These are phyloP conservation scores for Lachancea cidri DNA, from an alignment of 805 yeast species.

Conservation along the genomic window DNA sequence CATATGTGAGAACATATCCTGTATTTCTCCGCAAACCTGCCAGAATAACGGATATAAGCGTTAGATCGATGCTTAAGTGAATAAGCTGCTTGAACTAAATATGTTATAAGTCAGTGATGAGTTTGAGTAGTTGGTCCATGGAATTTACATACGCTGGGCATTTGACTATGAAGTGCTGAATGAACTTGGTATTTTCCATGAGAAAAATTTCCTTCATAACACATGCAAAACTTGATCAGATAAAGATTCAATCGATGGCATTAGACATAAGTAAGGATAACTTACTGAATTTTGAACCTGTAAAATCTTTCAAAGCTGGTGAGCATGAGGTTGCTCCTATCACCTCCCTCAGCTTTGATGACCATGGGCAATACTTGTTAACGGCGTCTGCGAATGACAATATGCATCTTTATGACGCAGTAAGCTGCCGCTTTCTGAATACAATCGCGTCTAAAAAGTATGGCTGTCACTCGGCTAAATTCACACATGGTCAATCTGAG, in stretches of 20 bases:
- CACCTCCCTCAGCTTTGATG: slow-evolving; percentile 75
- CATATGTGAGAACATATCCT: slow-evolving; percentile 49
- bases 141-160: background rate
- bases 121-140: too few relatives aligned
- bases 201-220: slow-evolving; percentile 3
- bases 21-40: slow-evolving; percentile 85
- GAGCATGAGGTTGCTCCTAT: slow-evolving; percentile 47
- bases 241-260: slow-evolving; percentile 9
- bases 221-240: background rate
- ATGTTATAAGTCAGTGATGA: slow-evolving; percentile 1
- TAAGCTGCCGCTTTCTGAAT: slow-evolving; percentile 60
- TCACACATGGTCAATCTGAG: slow-evolving; percentile 67
- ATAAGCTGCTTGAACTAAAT: slow-evolving; percentile 24
- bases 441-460: slow-evolving; percentile 81
- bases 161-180: background rate
- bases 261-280: slow-evolving; percentile 25
- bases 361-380: slow-evolving; percentile 70
- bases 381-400: slow-evolving; percentile 78
- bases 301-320: slow-evolving; percentile 49
- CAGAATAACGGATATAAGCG: slow-evolving; percentile 70
- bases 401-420: slow-evolving; percentile 77
- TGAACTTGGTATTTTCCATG: background rate
- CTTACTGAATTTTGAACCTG: slow-evolving; percentile 32
- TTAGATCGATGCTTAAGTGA: slow-evolving; percentile 73
- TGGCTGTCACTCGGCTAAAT: slow-evolving; percentile 83